Evolutionary conservation across 1,139 yeast genomes (phyloP).

Genomic region (Saccharomycopsis hybrid): DNA sequence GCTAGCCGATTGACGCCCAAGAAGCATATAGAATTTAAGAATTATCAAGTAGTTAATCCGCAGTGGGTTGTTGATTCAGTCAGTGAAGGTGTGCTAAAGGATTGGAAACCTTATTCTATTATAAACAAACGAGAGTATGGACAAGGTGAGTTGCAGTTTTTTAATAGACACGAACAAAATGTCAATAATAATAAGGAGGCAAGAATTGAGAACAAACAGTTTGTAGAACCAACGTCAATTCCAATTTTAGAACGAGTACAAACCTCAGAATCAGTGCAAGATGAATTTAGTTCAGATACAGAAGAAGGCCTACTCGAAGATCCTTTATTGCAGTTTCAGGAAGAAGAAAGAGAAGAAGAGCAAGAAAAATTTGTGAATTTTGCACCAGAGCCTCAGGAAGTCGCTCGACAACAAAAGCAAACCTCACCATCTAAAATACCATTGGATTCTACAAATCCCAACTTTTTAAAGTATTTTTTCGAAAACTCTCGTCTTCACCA

Average conservation of each 20-base stretch:
- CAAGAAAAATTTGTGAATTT: constrained; percentile 16
- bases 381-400: too few species aligned
- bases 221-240: too few species aligned
- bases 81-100: constrained; percentile 38
- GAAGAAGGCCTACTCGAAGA: background rate
- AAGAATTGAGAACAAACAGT: too few species aligned
- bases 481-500: constrained; percentile 83
- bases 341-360: constrained; percentile 7
- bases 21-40: constrained; percentile 56
- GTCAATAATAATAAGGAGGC: too few species aligned
- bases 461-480: constrained; percentile 65
- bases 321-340: constrained; percentile 1
- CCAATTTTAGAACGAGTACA: too few species aligned
- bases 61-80: constrained; percentile 74
- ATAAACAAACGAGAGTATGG: constrained; percentile 42
- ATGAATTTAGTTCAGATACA: too few species aligned
- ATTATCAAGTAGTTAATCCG: constrained; percentile 74
- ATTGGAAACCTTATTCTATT: constrained; percentile 67
- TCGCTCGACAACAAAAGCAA: too few species aligned
- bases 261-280: too few species aligned
- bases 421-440: too few species aligned
- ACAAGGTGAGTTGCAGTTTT: constrained; percentile 36
- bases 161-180: constrained; percentile 19
- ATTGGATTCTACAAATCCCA: constrained; percentile 69
- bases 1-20: constrained; percentile 76